Evolutionary conservation across 805 yeast genomes (phyloP), one percentile per base, ranked within the genome.

Genomic region (Candida multigemmis): DNA sequence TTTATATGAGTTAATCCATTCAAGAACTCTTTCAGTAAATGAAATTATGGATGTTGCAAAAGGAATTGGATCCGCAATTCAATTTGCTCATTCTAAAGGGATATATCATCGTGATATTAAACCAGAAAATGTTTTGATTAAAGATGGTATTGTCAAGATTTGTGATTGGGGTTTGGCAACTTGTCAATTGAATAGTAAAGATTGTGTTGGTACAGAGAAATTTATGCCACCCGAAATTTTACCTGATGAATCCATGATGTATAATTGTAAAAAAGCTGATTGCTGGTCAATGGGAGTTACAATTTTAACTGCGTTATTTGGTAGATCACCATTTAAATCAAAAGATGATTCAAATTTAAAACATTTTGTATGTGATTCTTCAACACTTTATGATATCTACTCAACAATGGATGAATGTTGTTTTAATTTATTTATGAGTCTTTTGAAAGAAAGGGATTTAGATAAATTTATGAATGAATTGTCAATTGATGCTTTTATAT

Each of bases 121-220:
- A 48, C 87, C 87, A 1, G 87, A 78, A 50, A 78, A 78, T 41
- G 65, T 78, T 16, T 51, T 78, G 17, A 52, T 78, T 27, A 67
- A 66, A 37, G 48, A 49, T 4, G 50, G 77, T 24, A 47, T 65
- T 16, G 59, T 77, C 26, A 78, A 78, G 47, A 51, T 78, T 25
- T 76, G 83, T 30, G 86, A 78, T 46, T 78, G 84, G 83, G 87
- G 87, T 0, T 64, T 77, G 26, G 68, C 82, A 13, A 71, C 78
- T 2, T 39, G 18, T 11, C 28, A 52, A 15, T 31, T 37, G 25
- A 50, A 42, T 33, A 27, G 39, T 24, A 60, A 56, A 25, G 58
- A 54, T 34, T 48, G 53, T 37, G 71, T 71, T 20, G 77, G 77
- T 19, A 69, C 76, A n/a, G 75, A 71, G 38, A 65, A 68, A 36